Evolutionary conservation across 2,329 filamentous ascomycete genomes (phyloP).

Genomic region (Colletotrichum australisinense): DNA sequence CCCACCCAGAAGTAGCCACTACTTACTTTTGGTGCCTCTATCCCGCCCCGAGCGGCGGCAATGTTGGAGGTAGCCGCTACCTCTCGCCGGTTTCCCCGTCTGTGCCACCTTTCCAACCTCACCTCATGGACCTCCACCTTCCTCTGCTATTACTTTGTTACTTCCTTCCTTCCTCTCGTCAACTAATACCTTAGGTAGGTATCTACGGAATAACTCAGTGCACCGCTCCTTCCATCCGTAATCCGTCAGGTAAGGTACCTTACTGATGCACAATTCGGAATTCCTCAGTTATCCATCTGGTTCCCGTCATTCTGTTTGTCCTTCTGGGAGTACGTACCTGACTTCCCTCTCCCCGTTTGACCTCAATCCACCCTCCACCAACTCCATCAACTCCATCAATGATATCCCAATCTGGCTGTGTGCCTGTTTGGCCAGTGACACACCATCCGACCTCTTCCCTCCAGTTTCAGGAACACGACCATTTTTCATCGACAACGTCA

Average conservation of each 20-base stretch:
- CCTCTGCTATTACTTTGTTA: not conserved
- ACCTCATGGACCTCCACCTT: slow-evolving; percentile 23
- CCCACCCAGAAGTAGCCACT: slow-evolving; percentile 15
- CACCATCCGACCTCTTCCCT: not conserved
- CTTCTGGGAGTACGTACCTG: not conserved
- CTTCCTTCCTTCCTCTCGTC: slow-evolving; percentile 10
- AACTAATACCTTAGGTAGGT: not conserved
- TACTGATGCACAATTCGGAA: not conserved
- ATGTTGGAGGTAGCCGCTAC: slow-evolving; percentile 24
- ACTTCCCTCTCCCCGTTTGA: not conserved
- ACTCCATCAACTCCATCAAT: not conserved
- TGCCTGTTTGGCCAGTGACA: not conserved
- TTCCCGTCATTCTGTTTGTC: not conserved
- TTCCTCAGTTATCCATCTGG: not conserved
- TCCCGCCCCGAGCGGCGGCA: not conserved
- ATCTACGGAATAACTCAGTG: slow-evolving; percentile 1
- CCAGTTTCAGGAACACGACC: not conserved
- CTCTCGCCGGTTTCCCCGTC: slow-evolving; percentile 25
- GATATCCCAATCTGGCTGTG: not conserved
- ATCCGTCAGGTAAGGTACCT: too few species aligned
- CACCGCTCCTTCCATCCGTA: not conserved
- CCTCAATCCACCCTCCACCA: not conserved
- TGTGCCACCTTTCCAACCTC: slow-evolving; percentile 32
- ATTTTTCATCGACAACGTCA: not conserved
- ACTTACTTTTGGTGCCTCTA: slow-evolving; percentile 4